Percentiles rank a stretch among this genome's conserved stretches.
phyloP scores from a whole-genome alignment of 1,139 yeast species.

The Martiniozyma asiatica region DNA sequence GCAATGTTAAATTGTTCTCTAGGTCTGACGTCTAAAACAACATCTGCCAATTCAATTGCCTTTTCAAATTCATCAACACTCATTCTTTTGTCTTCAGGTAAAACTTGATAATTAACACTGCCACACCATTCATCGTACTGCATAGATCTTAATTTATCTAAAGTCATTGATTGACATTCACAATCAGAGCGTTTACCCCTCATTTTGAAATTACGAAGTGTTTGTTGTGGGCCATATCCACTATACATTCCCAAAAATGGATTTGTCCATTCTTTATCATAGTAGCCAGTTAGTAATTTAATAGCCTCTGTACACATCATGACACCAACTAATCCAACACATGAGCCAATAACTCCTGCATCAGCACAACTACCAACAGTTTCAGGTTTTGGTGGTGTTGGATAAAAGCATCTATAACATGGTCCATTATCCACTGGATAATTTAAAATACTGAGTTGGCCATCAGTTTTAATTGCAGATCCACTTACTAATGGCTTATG shows the following conservation, averaged over 20 bases:
- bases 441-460: constrained; percentile 73
- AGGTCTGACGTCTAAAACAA: constrained; percentile 70
- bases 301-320: constrained; percentile 84
- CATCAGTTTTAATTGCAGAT: constrained; percentile 84
- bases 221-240: constrained; percentile 57
- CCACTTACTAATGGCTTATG: constrained; percentile 78
- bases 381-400: constrained; percentile 79
- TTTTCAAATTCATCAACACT: constrained; percentile 25
- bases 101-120: constrained; percentile 32
- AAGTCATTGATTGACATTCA: constrained; percentile 46
- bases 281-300: constrained; percentile 53
- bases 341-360: constrained; percentile 94
- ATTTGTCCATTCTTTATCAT: constrained; percentile 30
- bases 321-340: constrained; percentile 82
- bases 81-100: constrained; percentile 36
- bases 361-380: constrained; percentile 80
- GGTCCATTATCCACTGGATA: constrained; percentile 56
- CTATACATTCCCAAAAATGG: constrained; percentile 66
- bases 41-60: constrained; percentile 13
- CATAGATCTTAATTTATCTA: constrained; percentile 31
- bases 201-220: constrained; percentile 67
- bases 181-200: constrained; percentile 55
- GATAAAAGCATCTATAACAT: constrained; percentile 89
- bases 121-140: constrained; percentile 76
- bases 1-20: constrained; percentile 62